Base-by-base conservation (phyloP, 1,284 basidiomycete genomes). In the Mrakiaceae sp. region DNA sequence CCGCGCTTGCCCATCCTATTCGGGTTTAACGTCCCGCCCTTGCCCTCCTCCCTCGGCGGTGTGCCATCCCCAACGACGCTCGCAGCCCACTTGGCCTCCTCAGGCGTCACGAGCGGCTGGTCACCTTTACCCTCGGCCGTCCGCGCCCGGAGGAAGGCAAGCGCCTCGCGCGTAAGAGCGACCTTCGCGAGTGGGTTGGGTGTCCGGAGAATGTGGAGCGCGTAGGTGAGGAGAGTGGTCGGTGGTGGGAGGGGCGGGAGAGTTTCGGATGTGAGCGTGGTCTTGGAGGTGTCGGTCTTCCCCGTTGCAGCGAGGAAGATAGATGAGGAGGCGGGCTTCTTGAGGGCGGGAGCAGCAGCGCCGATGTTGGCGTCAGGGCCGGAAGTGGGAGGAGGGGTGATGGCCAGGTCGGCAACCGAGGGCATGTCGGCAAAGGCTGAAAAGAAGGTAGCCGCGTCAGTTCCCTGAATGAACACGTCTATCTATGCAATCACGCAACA, bases 31-130 rank as follows among this genome's bases (percentile, higher is more conserved):
- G 81, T 81, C 64, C 84, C 83, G 60, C 77, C 75, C 14, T 75
- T 69, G 0, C 75, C 71, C 0, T 81, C 82, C 60, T 86, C 82
- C 8, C 89, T 79, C 0, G 85, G 83, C 5, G 89, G 89, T 6
- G 84, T 78, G 66, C 84, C 84, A 0, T 88, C 85, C 4, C 74
- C 60, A 3, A 70, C 71, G 5, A 68, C 72, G 5, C 69, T 68
- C 8, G 66, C 62, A 43, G 68, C 69, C 51, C 72, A 67, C 42
- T 69, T 69, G 12, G 67, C 67, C 58, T 70, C 62, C 55, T 68
- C 48, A 47, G 57, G 39, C 27, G 60, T 61, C 51, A 67, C n/a
- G 44, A 64, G 42, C 55, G 66, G 47, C 56, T 59, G 50, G 60
- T 61, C 57, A 61, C 39, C 27, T 48, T 43, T 27, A 39, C 42